Base-by-base conservation (phyloP, 768 basidiomycete species). In the Boletus sensibilis region DNA sequence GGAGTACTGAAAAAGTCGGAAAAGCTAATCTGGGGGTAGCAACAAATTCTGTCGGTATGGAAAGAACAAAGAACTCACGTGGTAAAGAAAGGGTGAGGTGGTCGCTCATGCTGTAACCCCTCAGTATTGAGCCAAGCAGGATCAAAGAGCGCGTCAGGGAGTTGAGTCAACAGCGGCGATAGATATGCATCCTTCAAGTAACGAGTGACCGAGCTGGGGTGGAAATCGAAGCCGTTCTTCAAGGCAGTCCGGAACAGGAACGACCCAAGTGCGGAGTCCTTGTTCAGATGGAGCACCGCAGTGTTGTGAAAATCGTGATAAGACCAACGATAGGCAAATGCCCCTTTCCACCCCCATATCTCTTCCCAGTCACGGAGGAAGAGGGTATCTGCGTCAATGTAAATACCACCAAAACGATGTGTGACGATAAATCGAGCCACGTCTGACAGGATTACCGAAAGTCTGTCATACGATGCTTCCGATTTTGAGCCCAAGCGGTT, bases 361-460 rank as follows among this genome's bases (percentile, higher is more conserved):
- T 96, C 94, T 72, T 97, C 94, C 95, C 95, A 96, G 68, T 97
- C 94, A 23, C 94, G 85, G 16, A 97, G 78, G 61, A 98, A 80
- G 64, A 98, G 81, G 4, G 92, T 95, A 68, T 97, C 95, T 4
- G 95, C 93, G 64, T 97, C 95, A 50, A 98, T 82, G 67, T 96
- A 97, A 57, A 94, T 88, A 3, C 95, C 95, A 23, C 95, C 95
- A 67, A 90, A 97, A 8, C 92, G 88, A 70, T 97, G 92, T 52
- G 90, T 92, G 12, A 98, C 79, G 48, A 97, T 85, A 74, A 97
- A 98, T n/a, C 95, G 88, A 21, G 92, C 95, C 88, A 96, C 92
- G 72, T 97, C 94, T 10, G 92, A 94, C 35, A 97, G 79, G 59
- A 96, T 94, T 68, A 95, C 92, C 13, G 91, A 92, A 33, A 96